phyloP scores from a whole-genome alignment of 225 moss, liverwort and hornwort genomes.

The Marchantia paleacea region DNA sequence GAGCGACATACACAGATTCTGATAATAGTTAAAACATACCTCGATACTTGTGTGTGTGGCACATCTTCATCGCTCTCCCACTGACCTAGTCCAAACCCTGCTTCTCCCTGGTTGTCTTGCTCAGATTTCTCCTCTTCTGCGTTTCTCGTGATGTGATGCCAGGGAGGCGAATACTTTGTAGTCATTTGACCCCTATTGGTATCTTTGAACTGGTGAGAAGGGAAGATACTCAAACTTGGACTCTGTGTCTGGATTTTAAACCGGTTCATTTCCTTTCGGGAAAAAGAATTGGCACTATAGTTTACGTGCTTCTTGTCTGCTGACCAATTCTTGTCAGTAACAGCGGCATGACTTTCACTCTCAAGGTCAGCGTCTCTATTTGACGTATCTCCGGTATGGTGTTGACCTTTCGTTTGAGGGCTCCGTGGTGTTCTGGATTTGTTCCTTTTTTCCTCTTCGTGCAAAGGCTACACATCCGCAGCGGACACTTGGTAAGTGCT shows the following conservation, averaged over 20 bases:
- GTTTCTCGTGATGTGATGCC: constrained; percentile 28
- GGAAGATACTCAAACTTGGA: constrained; percentile 13
- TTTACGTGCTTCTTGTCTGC: constrained; percentile 29
- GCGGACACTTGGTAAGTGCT: not conserved
- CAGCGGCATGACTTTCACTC: constrained; percentile 5
- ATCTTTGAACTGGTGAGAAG: not conserved
- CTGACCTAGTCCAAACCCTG: constrained; percentile 68
- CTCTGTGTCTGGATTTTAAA: constrained; percentile 23
- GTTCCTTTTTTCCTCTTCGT: constrained; percentile 16
- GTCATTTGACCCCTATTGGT: not conserved
- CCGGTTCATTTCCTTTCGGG: constrained; percentile 12
- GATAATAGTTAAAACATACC: not conserved
- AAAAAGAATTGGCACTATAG: constrained; percentile 5
- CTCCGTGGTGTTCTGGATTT: constrained; percentile 18
- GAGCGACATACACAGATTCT: not conserved
- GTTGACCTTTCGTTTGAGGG: constrained; percentile 37
- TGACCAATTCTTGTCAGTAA: constrained; percentile 14
- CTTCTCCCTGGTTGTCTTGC: constrained; percentile 34
- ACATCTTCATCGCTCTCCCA: constrained; percentile 83
- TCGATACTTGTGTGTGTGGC: not conserved
- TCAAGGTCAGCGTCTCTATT: constrained; percentile 39
- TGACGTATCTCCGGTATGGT: constrained; percentile 20
- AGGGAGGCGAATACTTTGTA: constrained; percentile 24
- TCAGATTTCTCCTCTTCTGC: constrained; percentile 35
- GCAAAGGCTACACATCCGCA: constrained; percentile 14